Base-by-base conservation (phyloP, 2,329 filamentous ascomycete species). In the Nectriaceae sp. region DNA sequence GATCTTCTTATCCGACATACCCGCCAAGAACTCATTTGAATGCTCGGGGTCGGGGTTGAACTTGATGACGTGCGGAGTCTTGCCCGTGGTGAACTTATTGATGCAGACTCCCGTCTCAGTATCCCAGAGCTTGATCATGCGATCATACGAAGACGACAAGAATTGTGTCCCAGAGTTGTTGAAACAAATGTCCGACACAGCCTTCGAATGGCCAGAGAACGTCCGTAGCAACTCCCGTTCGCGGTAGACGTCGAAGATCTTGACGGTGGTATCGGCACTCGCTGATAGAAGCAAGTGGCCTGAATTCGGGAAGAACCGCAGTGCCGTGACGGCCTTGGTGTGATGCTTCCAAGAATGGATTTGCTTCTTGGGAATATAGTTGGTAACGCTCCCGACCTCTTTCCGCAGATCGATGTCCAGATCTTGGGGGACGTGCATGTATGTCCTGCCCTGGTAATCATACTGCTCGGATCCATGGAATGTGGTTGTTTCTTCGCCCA, bases 1-100 rank as follows among this genome's bases (percentile, higher is more conserved):
- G 60, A 99, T 99, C 77, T 97, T 97, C 78, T 99, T 99, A 71
- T 99, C 93, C 31, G 90, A 94, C 90, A 97, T 95, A 63, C 94
- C 94, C 2, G 91, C 92, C 47, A 99, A 73, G 70, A 99, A 99
- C 69, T 97, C 93, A 67, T 94, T 88, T 8, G 86, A 83, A 57
- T 87, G 84, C 45, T 88, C 85, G 0, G 80, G 75, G 41, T 85
- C 83, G 0, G 93, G 92, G 70, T 97, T 96, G 79, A 97, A 97
- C 59, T 89, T 87, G 59, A 99, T 79, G 44, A 96, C 92, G 66
- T 99, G 94, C 4, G 94, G 93, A 13, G 91, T 97, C 75, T 95
- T 96, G 65, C 93, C 93, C 1, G 90, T 96, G 16, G 87, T 90
- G 75, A 96, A 99, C 49, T 90, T 90, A 62, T 84, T 87, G 57